Base-by-base conservation (phyloP, 2,329 filamentous ascomycete species). In the Chalaropsis ovoidea region DNA sequence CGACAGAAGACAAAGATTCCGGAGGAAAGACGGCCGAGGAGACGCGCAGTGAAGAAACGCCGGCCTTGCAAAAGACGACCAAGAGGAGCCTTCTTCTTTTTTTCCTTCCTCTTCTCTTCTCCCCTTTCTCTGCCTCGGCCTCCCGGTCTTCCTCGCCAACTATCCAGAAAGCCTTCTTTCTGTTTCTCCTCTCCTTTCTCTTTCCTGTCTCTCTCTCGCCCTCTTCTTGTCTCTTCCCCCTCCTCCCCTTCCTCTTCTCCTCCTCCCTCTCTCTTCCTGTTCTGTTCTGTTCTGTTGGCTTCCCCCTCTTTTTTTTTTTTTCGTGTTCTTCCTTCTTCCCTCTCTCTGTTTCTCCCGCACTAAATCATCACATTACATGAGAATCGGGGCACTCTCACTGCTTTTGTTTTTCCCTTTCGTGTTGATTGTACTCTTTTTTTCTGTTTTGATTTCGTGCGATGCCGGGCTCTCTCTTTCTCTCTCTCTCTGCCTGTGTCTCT, bases 291-390 rank as follows among this genome's bases (percentile, higher is more conserved):
- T 64, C 7, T 43, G 19, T 31, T 43, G n/a, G 47, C 7, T 43
- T 49, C 13, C 41, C 22, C 24, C 39, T 13, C 10, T n/a, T 39
- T 15, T 31, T 61, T 49, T 17, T 31, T 61, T 19, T 60, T 31
- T 47, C 31, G 17, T 42, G 8, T 56, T 45, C 39, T n/a, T n/a
- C n/a, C n/a, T 56, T 43, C 47, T 54, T 39, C 10, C 19, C 42
- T 27, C 24, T 62, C 42, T 31, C 31, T 31, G 31, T 31, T 31
- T 31, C 27, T 24, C 41, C 58, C 19, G 58, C 58, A 61, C 35
- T 45, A 63, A 63, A 54, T 47, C 35, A 63, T 49, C 27, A 63
- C 61, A 47, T 52, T 42, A 63, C 47, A 31, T 31, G 31, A 52
- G 52, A 47, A 56, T 56, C 19, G 19, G 61, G 17, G 3, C 22